Base-by-base conservation (phyloP, 1,284 basidiomycete genomes). In the Cryptococcus sp. region DNA sequence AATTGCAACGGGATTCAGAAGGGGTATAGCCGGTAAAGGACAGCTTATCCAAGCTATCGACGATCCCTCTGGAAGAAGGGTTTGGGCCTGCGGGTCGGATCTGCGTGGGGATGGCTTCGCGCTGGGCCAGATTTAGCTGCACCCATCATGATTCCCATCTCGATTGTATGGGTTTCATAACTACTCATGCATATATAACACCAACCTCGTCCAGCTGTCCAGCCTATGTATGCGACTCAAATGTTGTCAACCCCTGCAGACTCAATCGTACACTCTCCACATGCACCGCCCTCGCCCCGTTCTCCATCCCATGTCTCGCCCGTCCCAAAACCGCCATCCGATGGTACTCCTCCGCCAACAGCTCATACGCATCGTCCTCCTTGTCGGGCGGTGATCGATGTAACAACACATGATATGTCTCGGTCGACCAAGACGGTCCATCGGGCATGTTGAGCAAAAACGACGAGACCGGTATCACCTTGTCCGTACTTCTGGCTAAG, bases 61-160 rank as follows among this genome's bases (percentile, higher is more conserved):
- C 5, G 82, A 88, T 69, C 73, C 81, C 25, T 85, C 85, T 7
- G 73, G 69, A 0, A 76, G 73, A 60, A 76, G 77, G 22, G 85
- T 91, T 2, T 95, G 91, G 91, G 88, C 84, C 9, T 86, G 86
- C 37, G 88, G 89, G 11, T 87, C 85, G 12, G 92, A 97, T 69
- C 81, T 82, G 48, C 80, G 93, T 35, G 86, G 80, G 19, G 92
- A 94, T 67, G 90, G 91, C 10, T 86, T 90, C 62, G 91, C 89
- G 11, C 82, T 82, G 12, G 82, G 84, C n/a, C 89, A 94, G 67
- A 86, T 93, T 48, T 93, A 39, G 26, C 14, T 7, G 28, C n/a
- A n/a, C n/a, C n/a, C n/a, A n/a, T n/a, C n/a, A n/a, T n/a, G n/a
- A n/a, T n/a, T n/a, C n/a, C n/a, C n/a, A n/a, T n/a, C n/a, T n/a